Evolutionary conservation across 176 grass and related monocot species (phyloP).

Genomic region (Oryza meridionalis): DNA sequence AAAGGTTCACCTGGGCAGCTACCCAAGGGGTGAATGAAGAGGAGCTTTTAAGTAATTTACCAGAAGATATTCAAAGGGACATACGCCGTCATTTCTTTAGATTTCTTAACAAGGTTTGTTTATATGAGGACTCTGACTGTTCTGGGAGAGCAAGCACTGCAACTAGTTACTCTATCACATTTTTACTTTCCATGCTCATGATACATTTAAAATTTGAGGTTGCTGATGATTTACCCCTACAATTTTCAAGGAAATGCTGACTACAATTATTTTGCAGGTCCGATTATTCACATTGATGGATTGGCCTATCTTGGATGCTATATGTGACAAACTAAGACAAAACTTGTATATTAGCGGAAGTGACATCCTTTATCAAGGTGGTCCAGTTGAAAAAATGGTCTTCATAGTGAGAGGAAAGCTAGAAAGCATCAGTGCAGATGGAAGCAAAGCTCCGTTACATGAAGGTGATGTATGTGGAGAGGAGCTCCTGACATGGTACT

Average conservation of each 20-base stretch:
- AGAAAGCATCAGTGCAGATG: conserved; percentile 85
- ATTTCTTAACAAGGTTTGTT: conserved; percentile 79
- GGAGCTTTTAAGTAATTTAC: conserved; percentile 82
- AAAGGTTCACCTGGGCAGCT: conserved; percentile 96
- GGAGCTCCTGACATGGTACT: conserved; percentile 95
- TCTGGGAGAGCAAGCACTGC: background rate
- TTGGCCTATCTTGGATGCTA: conserved; percentile 85
- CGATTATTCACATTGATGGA: conserved; percentile 87
- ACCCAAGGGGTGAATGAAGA: conserved; percentile 96
- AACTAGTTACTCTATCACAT: conserved; percentile 8
- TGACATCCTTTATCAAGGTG: conserved; percentile 76
- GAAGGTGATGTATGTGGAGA: conserved; percentile 97
- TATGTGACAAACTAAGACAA: conserved; percentile 88
- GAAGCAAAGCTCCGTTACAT: conserved; percentile 63
- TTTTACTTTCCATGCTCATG: background rate
- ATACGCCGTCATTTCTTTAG: conserved; percentile 90
- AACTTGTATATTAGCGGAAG: conserved; percentile 85
- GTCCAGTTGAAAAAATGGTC: conserved; percentile 90
- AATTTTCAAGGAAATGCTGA: background rate
- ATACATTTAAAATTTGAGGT: background rate
- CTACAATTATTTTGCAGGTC: conserved; percentile 56
- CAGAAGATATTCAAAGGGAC: conserved; percentile 97
- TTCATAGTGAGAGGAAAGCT: conserved; percentile 92
- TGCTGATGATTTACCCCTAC: background rate
- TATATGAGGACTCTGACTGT: conserved; percentile 5